phyloP scores from a whole-genome alignment of 2,329 filamentous ascomycete genomes.

The Zymoseptoria passerinii region DNA sequence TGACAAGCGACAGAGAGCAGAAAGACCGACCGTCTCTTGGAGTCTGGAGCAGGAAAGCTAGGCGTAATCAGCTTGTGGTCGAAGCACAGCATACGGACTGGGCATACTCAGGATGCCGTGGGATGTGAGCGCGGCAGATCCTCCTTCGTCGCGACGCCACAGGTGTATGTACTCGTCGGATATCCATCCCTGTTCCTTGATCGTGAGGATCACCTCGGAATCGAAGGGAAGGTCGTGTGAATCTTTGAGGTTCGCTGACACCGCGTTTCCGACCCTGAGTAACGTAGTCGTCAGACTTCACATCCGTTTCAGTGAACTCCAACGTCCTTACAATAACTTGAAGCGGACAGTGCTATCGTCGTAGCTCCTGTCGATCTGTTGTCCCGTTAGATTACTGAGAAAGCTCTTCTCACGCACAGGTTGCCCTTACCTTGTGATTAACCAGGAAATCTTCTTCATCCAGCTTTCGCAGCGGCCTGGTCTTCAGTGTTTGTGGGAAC shows the following conservation, averaged over 20 bases:
- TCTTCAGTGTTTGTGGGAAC: conserved; percentile 25
- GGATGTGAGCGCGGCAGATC: conserved; percentile 24
- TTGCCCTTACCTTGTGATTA: conserved; percentile 24
- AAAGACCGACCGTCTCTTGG: conserved; percentile 28
- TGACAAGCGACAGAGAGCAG: conserved; percentile 29
- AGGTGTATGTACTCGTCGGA: conserved; percentile 29
- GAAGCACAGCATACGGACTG: background rate
- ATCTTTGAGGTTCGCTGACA: conserved; percentile 25
- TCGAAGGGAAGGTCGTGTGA: conserved; percentile 21
- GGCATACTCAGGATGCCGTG: conserved; percentile 25
- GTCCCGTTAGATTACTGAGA: background rate
- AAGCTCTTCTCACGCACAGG: background rate
- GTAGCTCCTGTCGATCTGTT: conserved; percentile 29
- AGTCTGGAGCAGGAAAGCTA: conserved; percentile 29
- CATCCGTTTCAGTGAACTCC: background rate
- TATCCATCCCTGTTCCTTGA: conserved; percentile 27
- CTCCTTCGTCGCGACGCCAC: conserved; percentile 28
- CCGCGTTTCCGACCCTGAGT: conserved; percentile 18
- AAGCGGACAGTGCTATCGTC: conserved; percentile 29
- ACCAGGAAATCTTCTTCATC: conserved; percentile 28
- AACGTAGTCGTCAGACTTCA: background rate
- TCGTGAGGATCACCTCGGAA: conserved; percentile 17
- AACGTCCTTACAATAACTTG: conserved; percentile 25
- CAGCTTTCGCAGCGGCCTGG: conserved; percentile 22
- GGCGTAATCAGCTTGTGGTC: background rate